Percentiles rank a stretch among this genome's conserved stretches.
These are phyloP conservation scores for Bocquillonia castaneifolia DNA, from an alignment of 441 rosid species.

Conservation along the genomic window DNA sequence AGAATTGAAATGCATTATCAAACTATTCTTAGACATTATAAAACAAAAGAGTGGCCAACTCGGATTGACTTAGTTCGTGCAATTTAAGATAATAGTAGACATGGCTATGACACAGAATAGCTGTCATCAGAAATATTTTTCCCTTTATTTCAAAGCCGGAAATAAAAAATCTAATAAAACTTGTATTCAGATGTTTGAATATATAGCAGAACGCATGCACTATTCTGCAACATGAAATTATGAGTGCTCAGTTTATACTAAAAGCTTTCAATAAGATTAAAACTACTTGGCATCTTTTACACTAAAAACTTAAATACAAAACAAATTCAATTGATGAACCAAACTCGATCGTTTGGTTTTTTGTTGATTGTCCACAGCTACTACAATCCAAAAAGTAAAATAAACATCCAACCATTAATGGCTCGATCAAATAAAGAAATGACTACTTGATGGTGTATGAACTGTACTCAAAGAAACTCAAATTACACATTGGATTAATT, in stretches of 20 bases:
- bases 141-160: background rate
- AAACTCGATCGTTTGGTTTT: constrained; percentile 7
- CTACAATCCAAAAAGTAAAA: constrained; percentile 21
- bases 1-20: background rate
- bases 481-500: constrained; percentile 16
- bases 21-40: background rate
- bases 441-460: background rate
- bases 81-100: background rate
- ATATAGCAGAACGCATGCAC: background rate
- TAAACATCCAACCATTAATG: constrained; percentile 24
- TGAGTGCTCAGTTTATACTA: background rate
- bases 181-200: background rate
- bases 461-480: background rate
- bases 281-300: background rate
- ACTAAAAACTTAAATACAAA: background rate
- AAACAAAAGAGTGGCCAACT: background rate
- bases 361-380: background rate
- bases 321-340: background rate
- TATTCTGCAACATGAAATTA: constrained; percentile 7
- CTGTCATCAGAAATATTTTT: background rate
- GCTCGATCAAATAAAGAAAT: background rate
- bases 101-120: background rate
- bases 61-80: background rate
- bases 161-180: background rate
- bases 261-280: background rate